phyloP scores from a whole-genome alignment of 257 asterid genomes.

The Nicotiana tomentosiformis region DNA sequence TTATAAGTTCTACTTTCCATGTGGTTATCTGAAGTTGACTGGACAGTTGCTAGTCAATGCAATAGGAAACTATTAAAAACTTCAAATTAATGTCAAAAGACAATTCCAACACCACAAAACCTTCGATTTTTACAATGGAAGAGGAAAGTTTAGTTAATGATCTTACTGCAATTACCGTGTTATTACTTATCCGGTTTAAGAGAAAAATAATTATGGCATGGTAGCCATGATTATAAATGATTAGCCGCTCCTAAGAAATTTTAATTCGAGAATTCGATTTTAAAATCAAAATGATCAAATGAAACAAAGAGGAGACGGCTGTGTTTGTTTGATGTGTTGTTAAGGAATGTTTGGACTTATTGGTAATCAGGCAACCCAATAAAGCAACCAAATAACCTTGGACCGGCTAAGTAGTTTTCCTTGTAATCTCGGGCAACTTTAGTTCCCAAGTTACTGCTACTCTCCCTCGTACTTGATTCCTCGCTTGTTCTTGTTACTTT shows the following conservation, averaged over 20 bases:
- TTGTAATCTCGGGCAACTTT: neutral
- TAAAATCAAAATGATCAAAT: neutral
- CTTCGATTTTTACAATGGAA: neutral
- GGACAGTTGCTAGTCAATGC: neutral
- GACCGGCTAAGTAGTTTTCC: constrained; percentile 6
- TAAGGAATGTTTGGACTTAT: constrained; percentile 28
- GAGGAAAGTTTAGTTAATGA: neutral
- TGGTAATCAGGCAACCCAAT: constrained; percentile 20
- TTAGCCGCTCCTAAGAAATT: constrained; percentile 8
- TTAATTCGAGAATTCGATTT: neutral
- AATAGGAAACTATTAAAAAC: neutral
- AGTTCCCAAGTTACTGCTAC: neutral
- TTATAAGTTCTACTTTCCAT: too few species aligned
- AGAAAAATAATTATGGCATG: neutral
- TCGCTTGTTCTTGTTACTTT: neutral
- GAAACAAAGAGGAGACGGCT: constrained; percentile 30
- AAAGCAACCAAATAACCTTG: constrained; percentile 33
- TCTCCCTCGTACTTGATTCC: neutral
- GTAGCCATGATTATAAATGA: neutral
- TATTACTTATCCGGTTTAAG: neutral
- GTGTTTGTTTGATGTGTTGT: constrained; percentile 35
- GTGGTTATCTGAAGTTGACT: neutral
- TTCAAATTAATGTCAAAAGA: neutral
- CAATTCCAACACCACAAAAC: neutral
- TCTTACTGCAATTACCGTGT: neutral